Evolutionary conservation across 176 grass and related monocot genomes (phyloP).

Genomic region (Alopecurus myosuroides): DNA sequence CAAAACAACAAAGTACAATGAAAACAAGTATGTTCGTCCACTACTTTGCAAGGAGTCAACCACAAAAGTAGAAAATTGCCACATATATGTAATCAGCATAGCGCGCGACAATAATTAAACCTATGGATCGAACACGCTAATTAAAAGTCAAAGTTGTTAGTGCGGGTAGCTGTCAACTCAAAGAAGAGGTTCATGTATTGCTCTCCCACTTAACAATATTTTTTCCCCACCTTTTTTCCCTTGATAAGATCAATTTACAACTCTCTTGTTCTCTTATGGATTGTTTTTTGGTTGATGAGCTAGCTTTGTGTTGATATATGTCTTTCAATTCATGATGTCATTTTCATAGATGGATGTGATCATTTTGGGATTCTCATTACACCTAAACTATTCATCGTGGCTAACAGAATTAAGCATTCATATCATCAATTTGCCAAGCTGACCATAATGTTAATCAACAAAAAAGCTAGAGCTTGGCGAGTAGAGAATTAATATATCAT

Average conservation of each 20-base stretch:
- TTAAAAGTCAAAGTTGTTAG: conserved; percentile 23
- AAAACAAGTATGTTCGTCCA: conserved; percentile 30
- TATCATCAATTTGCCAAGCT: too few species aligned
- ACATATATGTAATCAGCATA: background rate
- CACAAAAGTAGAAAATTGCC: too few species aligned
- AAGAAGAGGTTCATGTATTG: conserved; percentile 39
- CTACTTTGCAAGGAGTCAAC: conserved; percentile 31
- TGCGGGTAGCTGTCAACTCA: conserved; percentile 31
- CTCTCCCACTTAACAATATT: conserved; percentile 45
- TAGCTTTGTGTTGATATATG: conserved; percentile 12
- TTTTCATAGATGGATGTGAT: conserved; percentile 31
- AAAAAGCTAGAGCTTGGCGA: too few species aligned
- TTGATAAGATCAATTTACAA: background rate
- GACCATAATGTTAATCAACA: too few species aligned
- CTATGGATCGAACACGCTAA: background rate
- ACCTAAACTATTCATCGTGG: background rate
- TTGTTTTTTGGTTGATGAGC: background rate
- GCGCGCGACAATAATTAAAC: background rate
- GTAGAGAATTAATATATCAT: too few species aligned
- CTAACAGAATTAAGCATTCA: background rate
- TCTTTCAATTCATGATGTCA: background rate
- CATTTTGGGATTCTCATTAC: conserved; percentile 22
- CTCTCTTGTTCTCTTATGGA: background rate
- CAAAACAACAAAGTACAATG: background rate
- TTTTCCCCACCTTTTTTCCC: background rate